A percentile compares a stretch with the other conserved stretches of the same genome.
These are phyloP conservation scores for Daedaleopsis sinensis DNA, from an alignment of 768 basidiomycete genomes.

Conservation along the genomic window DNA sequence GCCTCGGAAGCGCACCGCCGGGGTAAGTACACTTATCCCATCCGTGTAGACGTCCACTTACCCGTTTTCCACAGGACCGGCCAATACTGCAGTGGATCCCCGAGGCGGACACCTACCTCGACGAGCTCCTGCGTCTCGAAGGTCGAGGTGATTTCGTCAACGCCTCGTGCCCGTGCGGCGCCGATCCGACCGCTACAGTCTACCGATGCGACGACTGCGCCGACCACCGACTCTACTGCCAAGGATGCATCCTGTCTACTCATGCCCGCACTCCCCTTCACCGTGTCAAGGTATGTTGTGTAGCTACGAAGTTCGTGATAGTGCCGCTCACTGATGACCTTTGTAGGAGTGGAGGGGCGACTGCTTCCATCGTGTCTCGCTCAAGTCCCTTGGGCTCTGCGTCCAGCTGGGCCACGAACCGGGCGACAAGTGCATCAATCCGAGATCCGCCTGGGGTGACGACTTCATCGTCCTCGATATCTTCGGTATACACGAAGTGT, in stretches of 20 bases:
- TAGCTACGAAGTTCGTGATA: not conserved
- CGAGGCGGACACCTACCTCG: not conserved
- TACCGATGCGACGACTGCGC: not conserved
- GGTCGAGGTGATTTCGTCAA: conserved; percentile 3
- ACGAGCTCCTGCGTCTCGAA: conserved; percentile 8
- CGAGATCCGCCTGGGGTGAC: not conserved
- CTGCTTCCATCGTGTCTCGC: not conserved
- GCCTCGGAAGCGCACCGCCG: not conserved
- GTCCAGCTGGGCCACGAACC: conserved; percentile 32
- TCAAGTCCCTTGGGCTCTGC: conserved; percentile 22
- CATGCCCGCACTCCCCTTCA: conserved; percentile 22
- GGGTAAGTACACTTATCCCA: not conserved
- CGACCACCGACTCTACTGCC: not conserved
- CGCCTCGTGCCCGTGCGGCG: not conserved
- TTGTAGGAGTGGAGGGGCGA: not conserved
- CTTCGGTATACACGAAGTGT: conserved; percentile 30
- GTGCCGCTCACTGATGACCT: not conserved
- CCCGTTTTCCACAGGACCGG: not conserved
- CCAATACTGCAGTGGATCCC: conserved; percentile 1
- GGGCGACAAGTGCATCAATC: conserved; percentile 16
- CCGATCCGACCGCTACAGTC: not conserved
- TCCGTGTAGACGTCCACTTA: too few relatives aligned
- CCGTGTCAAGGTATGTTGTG: conserved; percentile 22
- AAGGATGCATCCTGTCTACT: not conserved
- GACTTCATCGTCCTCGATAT: conserved; percentile 26